Evolutionary conservation across 139 green algal species (phyloP), one percentile per base, ranked within the genome.

Genomic region (Coccomyxa sp.): DNA sequence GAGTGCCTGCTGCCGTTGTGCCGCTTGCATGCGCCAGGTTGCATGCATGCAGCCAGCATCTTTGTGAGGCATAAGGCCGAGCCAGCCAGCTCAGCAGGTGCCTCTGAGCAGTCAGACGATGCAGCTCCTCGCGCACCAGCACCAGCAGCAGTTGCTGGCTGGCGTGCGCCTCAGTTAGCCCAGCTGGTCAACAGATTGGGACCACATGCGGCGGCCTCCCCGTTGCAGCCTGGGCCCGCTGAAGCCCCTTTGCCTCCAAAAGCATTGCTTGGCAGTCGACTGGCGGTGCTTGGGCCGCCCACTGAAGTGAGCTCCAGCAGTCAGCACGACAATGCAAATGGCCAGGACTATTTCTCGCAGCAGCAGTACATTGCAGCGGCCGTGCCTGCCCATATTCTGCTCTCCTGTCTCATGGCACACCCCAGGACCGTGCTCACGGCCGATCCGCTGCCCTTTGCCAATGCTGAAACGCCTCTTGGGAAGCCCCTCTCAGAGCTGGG

Each of bases 401-500:
- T 77, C 1, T 18, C 23, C 71, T 77, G 71, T n/a, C 14, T 77
- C 27, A 51, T 1, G 1, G 71, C 71, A 15, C 71, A 77, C 14
- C 23, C 71, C 28, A 38, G 71, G 25, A 91, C 88, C 10, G 17
- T 91, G 58, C 60, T 91, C 31, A 90, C 82, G 16, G 25, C 76
- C 1, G 83, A 91, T n/a, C 60, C 58, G 17, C 71, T 91, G 60
- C 74, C 86, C 17, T 91, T 85, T 76, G 66, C 76, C 38, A 90
- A 86, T 74, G 57, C 77, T 45, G 81, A 85, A 32, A 68, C 82
- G 17, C 88, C 88, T 45, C 58, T 85, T 1, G n/a, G 68, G 81
- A 13, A n/a, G 67, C 23, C 67, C 4, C 81, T 13, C 12, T 1
- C 38, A 7, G 38, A 51, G 38, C 38, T 51, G 38, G 38, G 38